A percentile compares a stretch with the other conserved stretches of the same genome.
phyloP scores from a whole-genome alignment of 2,329 filamentous ascomycete species.

The Aureobasidium leucospermi region DNA sequence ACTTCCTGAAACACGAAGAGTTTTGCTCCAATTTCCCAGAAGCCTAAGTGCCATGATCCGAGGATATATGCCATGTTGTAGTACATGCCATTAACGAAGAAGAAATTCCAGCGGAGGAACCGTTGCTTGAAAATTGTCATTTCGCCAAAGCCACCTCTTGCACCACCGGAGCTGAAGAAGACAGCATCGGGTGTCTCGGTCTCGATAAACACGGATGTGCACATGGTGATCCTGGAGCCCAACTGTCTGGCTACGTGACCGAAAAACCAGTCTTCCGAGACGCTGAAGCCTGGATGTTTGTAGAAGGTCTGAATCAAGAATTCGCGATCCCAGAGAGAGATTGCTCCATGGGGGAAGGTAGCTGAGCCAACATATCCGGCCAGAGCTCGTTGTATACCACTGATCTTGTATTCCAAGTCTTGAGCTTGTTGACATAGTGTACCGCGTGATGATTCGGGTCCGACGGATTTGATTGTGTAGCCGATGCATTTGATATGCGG shows the following conservation, averaged over 20 bases:
- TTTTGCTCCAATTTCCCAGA: constrained; percentile 44
- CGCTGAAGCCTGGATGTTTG: constrained; percentile 43
- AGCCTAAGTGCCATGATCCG: constrained; percentile 41
- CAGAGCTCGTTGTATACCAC: constrained; percentile 39
- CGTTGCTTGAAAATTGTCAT: constrained; percentile 48
- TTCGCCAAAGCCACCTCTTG: constrained; percentile 44
- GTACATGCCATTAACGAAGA: constrained; percentile 43
- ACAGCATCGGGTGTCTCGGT: constrained; percentile 42
- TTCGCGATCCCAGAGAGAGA: constrained; percentile 42
- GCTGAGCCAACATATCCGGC: constrained; percentile 40
- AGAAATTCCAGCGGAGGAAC: constrained; percentile 47
- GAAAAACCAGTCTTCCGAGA: constrained; percentile 48
- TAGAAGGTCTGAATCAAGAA: constrained; percentile 40
- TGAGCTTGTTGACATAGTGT: constrained; percentile 32
- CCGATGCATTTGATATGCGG: constrained; percentile 39
- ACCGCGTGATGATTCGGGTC: constrained; percentile 17
- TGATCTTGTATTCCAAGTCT: constrained; percentile 47
- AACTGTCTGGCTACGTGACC: constrained; percentile 40
- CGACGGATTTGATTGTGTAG: constrained; percentile 40
- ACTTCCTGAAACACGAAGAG: constrained; percentile 44
- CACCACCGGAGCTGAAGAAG: constrained; percentile 34
- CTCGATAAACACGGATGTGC: constrained; percentile 44
- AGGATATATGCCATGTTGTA: constrained; percentile 43
- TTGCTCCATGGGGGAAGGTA: constrained; percentile 46
- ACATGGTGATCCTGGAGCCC: constrained; percentile 43